Conservation (phyloP, 2,329 filamentous ascomycete genomes). For the Scytalidium lignicola region DNA sequence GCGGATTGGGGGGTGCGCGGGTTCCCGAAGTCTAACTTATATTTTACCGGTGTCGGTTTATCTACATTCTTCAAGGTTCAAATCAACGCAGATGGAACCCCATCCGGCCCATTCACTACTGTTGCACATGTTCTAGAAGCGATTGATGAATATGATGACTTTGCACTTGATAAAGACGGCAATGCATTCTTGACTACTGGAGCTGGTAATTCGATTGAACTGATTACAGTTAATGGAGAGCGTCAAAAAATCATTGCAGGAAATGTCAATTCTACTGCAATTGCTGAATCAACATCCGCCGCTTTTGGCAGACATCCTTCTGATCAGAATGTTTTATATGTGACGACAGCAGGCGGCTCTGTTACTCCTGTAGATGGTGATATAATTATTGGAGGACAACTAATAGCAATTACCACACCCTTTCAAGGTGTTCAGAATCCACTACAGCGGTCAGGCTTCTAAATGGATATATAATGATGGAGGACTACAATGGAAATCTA, state of each 20-base stretch:
- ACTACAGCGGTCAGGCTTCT: no score
- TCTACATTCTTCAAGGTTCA: constrained; percentile 9
- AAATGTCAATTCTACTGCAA: background rate
- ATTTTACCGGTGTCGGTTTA: constrained; percentile 20
- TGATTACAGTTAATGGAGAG: background rate
- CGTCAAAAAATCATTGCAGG: background rate
- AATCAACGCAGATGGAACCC: constrained; percentile 4
- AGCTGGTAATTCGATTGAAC: background rate
- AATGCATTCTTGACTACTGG: constrained; percentile 3
- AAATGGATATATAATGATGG: no score
- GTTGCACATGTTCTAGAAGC: constrained; percentile 6
- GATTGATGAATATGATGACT: constrained; percentile 10
- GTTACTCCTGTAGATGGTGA: background rate
- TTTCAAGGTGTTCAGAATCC: background rate
- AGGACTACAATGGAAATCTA: no score
- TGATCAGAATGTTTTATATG: background rate
- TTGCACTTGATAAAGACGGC: constrained; percentile 4
- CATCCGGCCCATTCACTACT: constrained; percentile 5
- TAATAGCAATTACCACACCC: constrained; percentile 1
- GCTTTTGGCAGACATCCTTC: background rate
- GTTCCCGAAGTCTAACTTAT: no score
- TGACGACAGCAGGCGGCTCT: constrained; percentile 4
- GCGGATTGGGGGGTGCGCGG: no score
- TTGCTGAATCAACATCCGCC: background rate
- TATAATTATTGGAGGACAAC: background rate